These are phyloP conservation scores for Clarireedia paspali DNA, from an alignment of 2,329 filamentous ascomycete species.

Conservation along the genomic window DNA sequence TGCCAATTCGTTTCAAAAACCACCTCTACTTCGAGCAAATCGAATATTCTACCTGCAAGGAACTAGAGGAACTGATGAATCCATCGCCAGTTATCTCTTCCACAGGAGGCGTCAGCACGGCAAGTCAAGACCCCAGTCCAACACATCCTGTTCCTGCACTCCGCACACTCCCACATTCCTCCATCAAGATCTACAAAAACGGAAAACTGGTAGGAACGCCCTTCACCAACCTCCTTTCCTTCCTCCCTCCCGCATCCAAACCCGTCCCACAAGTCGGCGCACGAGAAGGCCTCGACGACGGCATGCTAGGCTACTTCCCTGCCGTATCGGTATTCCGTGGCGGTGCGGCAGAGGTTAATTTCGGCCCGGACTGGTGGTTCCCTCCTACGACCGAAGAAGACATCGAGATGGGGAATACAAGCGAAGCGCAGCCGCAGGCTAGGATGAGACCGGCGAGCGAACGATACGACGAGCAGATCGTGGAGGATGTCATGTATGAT, in stretches of 20 bases:
- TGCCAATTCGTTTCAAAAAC: slow-evolving; percentile 88
- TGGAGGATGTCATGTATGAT: slow-evolving; percentile 88
- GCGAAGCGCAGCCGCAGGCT: slow-evolving; percentile 15
- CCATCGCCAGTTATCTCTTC: slow-evolving; percentile 45
- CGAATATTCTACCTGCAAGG: slow-evolving; percentile 80
- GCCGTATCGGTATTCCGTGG: slow-evolving; percentile 88
- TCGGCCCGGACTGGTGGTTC: slow-evolving; percentile 88
- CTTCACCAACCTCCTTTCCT: slow-evolving; percentile 81
- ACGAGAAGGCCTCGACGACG: slow-evolving; percentile 84
- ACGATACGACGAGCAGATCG: slow-evolving; percentile 86
- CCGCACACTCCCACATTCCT: slow-evolving; percentile 77
- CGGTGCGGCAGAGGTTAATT: slow-evolving; percentile 87
- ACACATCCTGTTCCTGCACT: slow-evolving; percentile 69
- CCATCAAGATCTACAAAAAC: slow-evolving; percentile 89
- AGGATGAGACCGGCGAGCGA: slow-evolving; percentile 54
- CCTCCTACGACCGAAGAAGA: slow-evolving; percentile 54
- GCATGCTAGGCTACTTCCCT: slow-evolving; percentile 91
- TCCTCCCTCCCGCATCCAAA: slow-evolving; percentile 81
- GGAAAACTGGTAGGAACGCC: slow-evolving; percentile 78
- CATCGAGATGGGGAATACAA: slow-evolving; percentile 40
- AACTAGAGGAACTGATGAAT: slow-evolving; percentile 79
- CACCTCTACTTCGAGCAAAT: slow-evolving; percentile 92
- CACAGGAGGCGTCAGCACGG: slow-evolving; percentile 29
- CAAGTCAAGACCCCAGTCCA: slow-evolving; percentile 52
- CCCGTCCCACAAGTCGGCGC: slow-evolving; percentile 65